Evolutionary conservation across 2,329 filamentous ascomycete species (phyloP).

Genomic region (Pseudomassariella vexata): DNA sequence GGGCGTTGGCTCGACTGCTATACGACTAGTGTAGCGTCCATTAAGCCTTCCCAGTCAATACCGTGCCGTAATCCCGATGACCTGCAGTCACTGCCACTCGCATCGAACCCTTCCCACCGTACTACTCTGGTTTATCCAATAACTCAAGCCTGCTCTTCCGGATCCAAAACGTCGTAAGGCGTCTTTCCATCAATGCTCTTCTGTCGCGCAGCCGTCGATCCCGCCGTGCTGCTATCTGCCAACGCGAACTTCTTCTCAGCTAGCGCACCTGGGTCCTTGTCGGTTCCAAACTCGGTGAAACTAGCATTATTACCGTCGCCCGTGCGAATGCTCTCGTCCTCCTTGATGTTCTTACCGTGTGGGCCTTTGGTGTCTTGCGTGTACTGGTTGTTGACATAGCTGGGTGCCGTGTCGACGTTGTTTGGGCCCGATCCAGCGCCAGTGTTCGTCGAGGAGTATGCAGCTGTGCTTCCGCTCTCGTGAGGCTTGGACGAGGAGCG

Average conservation of each 20-base stretch:
- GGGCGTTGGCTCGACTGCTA: too few relatives aligned
- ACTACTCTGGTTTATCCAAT: too few relatives aligned
- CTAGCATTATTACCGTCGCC: constrained; percentile 32
- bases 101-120: too few relatives aligned
- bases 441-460: constrained; percentile 31
- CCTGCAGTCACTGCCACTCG: too few relatives aligned
- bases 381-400: constrained; percentile 30
- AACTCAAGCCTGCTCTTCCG: constrained; percentile 12
- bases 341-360: constrained; percentile 36
- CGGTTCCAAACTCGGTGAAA: constrained; percentile 36
- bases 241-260: constrained; percentile 37
- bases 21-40: too few relatives aligned
- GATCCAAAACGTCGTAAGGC: constrained; percentile 14
- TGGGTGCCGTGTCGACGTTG: constrained; percentile 26
- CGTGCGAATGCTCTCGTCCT: constrained; percentile 29
- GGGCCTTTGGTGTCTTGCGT: constrained; percentile 24
- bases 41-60: too few relatives aligned
- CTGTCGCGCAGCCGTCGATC: constrained; percentile 44
- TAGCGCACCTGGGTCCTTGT: constrained; percentile 39
- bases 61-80: too few relatives aligned
- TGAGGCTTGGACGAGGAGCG: constrained; percentile 40
- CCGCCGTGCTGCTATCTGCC: constrained; percentile 50
- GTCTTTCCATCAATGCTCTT: constrained; percentile 20
- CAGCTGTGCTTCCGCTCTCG: constrained; percentile 32
- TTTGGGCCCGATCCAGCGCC: background rate